Percentiles rank a stretch among this genome's conserved stretches.
phyloP scores from a whole-genome alignment of 2,329 filamentous ascomycete genomes.

The Dothistroma septosporum region DNA sequence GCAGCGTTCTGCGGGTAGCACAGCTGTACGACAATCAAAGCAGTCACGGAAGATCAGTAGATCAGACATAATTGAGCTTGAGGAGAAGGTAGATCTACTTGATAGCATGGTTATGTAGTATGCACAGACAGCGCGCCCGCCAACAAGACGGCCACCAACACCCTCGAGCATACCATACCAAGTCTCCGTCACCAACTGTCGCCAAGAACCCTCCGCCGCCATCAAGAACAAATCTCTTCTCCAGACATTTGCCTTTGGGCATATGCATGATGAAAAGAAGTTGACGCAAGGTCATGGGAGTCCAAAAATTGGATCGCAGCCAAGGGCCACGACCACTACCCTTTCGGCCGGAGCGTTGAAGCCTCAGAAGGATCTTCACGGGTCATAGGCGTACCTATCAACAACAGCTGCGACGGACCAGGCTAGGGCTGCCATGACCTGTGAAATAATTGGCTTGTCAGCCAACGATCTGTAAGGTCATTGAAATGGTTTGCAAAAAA shows the following conservation, averaged over 20 bases:
- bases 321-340: not conserved
- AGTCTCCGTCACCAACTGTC: not conserved
- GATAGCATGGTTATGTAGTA: no score
- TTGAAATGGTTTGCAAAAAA: not conserved
- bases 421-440: not conserved
- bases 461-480: not conserved
- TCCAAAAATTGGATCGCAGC: not conserved
- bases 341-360: not conserved
- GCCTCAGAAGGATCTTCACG: not conserved
- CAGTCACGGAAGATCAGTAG: not conserved
- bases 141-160: not conserved
- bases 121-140: no score
- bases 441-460: not conserved
- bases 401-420: not conserved
- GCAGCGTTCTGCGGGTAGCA: no score
- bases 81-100: not conserved
- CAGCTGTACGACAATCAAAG: not conserved
- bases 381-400: not conserved
- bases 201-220: not conserved
- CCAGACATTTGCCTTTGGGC: not conserved
- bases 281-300: not conserved
- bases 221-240: not conserved
- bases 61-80: not conserved
- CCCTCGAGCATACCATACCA: not conserved
- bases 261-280: not conserved